Base-by-base conservation (phyloP, 202 grass and related monocot species). In the Panicum hallii region DNA sequence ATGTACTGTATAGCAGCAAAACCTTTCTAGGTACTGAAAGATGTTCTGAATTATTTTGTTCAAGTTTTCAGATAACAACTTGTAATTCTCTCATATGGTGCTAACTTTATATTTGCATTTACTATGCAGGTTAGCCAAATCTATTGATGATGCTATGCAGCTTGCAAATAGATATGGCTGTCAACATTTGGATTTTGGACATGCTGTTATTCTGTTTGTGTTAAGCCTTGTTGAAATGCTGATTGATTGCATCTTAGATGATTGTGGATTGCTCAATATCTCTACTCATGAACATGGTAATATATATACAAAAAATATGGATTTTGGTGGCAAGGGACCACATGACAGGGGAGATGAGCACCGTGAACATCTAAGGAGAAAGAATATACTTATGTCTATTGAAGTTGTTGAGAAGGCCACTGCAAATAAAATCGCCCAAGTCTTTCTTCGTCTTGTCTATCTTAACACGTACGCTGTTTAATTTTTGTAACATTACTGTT, bases 361-460 rank as follows among this genome's bases (percentile, higher is more conserved):
- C 11, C 86, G 75, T 86, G 91, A 88, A 69, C 22, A 81, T 43
- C 62, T 92, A 70, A 85, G 79, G 69, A 84, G 58, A 70, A 91
- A 47, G 48, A 97, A 94, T 82, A 83, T 72, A 55, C 52, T 81
- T 54, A 78, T 88, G 92, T 83, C 94, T 84, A 48, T 97, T 61
- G 92, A 97, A 60, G 87, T 94, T 80, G 86, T 87, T 32, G 90
- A 89, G 82, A 91, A 94, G 78, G 86, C 94, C 67, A 88, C 88
- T 89, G 87, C 90, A 73, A 89, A 88, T 58, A 92, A 85, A 89
- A 91, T 67, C 67, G 56, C 74, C 66, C 90, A 97, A 84, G 60
- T 94, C 87, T 92, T 92, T 82, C 90, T 97, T 83, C 92, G 92
- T 40, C 90, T 97, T 53, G 78, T 92, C 78, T 77, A 90, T 85